Percentiles rank a stretch among this genome's conserved stretches.
Evolutionary conservation across 164 flowering plant genomes (phyloP).

Genomic region (Magnolia sinica): DNA sequence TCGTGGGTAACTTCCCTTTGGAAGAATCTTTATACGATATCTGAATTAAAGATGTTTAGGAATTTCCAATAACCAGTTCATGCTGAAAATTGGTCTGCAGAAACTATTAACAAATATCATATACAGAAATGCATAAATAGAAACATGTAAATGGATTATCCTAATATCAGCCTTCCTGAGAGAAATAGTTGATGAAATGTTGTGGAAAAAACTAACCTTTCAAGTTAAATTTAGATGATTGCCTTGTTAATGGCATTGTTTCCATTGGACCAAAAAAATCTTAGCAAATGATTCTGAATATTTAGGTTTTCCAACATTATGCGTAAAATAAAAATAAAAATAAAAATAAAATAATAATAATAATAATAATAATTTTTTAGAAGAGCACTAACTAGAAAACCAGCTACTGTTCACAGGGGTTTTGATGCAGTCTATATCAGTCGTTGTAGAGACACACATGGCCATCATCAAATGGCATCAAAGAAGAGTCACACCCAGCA

Average conservation of each 20-base stretch:
- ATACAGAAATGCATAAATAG: background rate
- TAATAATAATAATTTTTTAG: too few relatives aligned
- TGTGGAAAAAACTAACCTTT: background rate
- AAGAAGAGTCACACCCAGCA: too few relatives aligned
- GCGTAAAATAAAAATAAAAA: too few relatives aligned
- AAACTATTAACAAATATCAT: background rate
- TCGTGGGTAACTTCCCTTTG: conserved; percentile 98
- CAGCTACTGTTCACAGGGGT: too few relatives aligned
- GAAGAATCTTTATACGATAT: conserved; percentile 83
- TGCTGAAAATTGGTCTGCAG: background rate
- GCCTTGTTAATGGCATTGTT: background rate
- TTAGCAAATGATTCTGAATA: too few relatives aligned
- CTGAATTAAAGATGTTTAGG: conserved; percentile 30
- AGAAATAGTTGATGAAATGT: background rate
- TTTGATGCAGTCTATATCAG: too few relatives aligned
- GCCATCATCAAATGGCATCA: too few relatives aligned
- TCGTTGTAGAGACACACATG: too few relatives aligned
- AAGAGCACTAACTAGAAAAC: too few relatives aligned
- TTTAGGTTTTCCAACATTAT: too few relatives aligned
- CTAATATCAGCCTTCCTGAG: background rate
- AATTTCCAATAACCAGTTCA: background rate
- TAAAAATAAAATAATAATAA: too few relatives aligned
- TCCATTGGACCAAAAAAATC: background rate
- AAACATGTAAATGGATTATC: background rate
- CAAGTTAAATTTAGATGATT: background rate